Evolutionary conservation across 2,329 filamentous ascomycete species (phyloP).

Genomic region (Penicillium sp.): DNA sequence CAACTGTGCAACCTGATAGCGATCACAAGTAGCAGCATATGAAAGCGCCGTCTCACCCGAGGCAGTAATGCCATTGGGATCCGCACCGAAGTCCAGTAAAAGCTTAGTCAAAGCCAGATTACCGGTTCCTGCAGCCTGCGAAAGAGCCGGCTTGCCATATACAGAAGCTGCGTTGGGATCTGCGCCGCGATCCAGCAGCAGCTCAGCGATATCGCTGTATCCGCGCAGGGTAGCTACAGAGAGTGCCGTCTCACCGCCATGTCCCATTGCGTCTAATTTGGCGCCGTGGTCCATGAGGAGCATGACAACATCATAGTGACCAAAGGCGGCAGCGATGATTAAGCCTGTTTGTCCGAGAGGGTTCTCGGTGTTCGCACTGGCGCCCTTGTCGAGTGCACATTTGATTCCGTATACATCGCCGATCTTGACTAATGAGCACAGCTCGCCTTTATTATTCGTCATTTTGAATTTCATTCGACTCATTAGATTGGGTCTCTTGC

Average conservation of each 20-base stretch:
- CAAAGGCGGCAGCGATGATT: conserved; percentile 15
- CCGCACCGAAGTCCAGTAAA: conserved; percentile 13
- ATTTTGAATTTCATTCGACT: conserved; percentile 14
- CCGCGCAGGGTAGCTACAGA: conserved; percentile 7
- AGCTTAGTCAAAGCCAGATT: conserved; percentile 10
- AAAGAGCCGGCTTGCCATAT: conserved; percentile 7
- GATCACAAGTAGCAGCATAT: conserved; percentile 12
- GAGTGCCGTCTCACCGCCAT: conserved; percentile 12
- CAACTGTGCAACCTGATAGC: conserved; percentile 7
- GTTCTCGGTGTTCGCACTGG: conserved; percentile 10
- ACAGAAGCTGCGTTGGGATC: not conserved
- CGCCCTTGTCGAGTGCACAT: conserved; percentile 13
- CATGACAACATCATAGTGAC: conserved; percentile 11
- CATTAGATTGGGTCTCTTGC: conserved; percentile 13
- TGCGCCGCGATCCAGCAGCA: conserved; percentile 12
- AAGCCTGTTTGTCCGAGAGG: conserved; percentile 10
- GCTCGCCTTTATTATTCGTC: conserved; percentile 12
- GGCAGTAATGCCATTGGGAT: conserved; percentile 6
- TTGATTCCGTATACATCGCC: conserved; percentile 5
- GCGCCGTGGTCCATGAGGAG: conserved; percentile 16
- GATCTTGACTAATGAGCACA: conserved; percentile 11
- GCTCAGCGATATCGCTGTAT: conserved; percentile 8
- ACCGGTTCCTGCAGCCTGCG: conserved; percentile 12
- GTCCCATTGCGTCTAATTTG: not conserved
- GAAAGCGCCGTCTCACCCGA: conserved; percentile 15